These are phyloP conservation scores for Betula pendula DNA, from an alignment of 306 rosid genomes.

Conservation along the genomic window DNA sequence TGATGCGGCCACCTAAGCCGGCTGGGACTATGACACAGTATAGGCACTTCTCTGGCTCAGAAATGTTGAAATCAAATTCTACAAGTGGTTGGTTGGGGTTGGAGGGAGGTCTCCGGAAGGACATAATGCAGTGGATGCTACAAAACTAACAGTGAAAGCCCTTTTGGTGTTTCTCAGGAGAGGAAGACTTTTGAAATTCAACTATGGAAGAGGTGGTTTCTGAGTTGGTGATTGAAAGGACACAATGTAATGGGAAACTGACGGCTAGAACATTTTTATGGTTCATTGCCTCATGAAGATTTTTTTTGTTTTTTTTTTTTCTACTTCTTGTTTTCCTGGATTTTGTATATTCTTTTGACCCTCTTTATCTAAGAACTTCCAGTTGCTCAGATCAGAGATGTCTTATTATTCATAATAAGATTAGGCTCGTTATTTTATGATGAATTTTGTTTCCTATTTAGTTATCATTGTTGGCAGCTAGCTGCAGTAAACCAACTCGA, in stretches of 20 bases:
- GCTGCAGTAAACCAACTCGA: no score
- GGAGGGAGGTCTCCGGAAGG: constrained; percentile 60
- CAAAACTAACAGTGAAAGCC: constrained; percentile 34
- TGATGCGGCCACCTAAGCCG: constrained; percentile 56
- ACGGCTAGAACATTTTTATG: neutral
- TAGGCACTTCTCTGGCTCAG: constrained; percentile 48
- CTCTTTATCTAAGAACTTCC: constrained; percentile 17
- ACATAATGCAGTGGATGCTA: constrained; percentile 78
- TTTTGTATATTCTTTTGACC: constrained; percentile 25
- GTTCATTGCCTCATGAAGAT: neutral
- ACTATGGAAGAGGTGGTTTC: constrained; percentile 4
- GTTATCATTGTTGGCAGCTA: neutral
- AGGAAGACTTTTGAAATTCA: neutral
- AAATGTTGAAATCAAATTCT: constrained; percentile 31
- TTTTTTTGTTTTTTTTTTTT: no score
- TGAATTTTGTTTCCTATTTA: neutral
- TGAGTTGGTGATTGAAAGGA: neutral
- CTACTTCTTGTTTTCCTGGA: neutral
- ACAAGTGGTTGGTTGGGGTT: constrained; percentile 43
- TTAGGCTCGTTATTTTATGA: neutral
- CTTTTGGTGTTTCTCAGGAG: constrained; percentile 1
- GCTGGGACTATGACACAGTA: constrained; percentile 55
- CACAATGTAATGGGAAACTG: constrained; percentile 6
- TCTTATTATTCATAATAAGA: constrained; percentile 15
- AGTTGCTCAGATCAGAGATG: neutral